Evolutionary conservation across 495 filamentous ascomycete species (phyloP), one percentile per base, ranked within the genome.

Genomic region (Neurospora sp.): DNA sequence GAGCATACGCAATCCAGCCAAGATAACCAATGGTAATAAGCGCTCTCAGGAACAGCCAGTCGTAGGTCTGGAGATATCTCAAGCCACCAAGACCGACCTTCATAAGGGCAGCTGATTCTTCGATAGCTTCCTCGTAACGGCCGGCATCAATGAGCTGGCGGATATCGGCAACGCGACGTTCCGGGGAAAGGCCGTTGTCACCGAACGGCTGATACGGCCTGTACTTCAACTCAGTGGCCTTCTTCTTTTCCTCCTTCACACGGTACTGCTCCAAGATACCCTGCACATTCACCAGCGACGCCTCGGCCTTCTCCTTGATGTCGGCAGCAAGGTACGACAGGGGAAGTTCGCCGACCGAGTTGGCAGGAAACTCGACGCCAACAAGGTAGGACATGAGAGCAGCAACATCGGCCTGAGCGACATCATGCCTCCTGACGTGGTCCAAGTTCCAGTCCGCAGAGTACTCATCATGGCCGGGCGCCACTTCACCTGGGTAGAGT

Each of bases 21-120:
- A 98, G 81, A 79, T 98, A 99, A 22, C 96, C 96, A n/a, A 90
- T 79, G 14, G 96, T 96, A 41, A 99, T 92, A 42, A 98, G 87
- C n/a, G 91, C 91, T 69, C 96, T 87, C 41, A 99, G 81, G 83
- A 99, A 98, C n/a, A 98, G 86, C 96, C 96, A 99, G 82, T 99
- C 96, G 74, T 88, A 89, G 0, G 93, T 98, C 79, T 99, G 96
- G 39, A 98, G 87, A 78, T 99, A 99, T 48, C 96, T 88, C 48
- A 99, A 85, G 31, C 96, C 96, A 72, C 93, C 89, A 3, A 98
- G 86, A 6, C 91, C 92, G 20, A 90, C 81, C 72, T 91, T 88
- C 72, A 98, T 91, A 14, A 98, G 83, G 8, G 90, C 88, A 14
- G 90, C 88, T 12, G 92, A 93, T 72, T 91, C 86, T 69, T 85